Percentiles rank a stretch among this genome's conserved stretches.
phyloP scores from a whole-genome alignment of 768 basidiomycete species.

The Panaeolus cyanescens region DNA sequence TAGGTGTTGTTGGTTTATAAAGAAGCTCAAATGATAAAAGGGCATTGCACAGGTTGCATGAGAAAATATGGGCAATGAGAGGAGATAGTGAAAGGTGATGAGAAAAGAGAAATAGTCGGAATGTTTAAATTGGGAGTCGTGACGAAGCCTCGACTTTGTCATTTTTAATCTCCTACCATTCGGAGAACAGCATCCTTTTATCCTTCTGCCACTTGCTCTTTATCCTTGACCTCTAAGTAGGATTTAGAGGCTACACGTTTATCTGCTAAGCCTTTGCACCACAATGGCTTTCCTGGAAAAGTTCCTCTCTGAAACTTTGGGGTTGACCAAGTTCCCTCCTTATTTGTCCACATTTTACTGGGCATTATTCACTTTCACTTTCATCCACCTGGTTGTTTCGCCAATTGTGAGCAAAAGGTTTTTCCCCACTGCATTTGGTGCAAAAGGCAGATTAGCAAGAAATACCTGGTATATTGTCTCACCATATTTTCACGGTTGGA shows the following conservation, averaged over 20 bases:
- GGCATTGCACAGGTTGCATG: background rate
- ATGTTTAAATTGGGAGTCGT: background rate
- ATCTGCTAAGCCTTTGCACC: background rate
- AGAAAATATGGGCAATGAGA: background rate
- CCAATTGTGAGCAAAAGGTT: slow-evolving; percentile 50
- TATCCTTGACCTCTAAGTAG: background rate
- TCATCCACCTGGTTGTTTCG: slow-evolving; percentile 58
- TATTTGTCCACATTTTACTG: slow-evolving; percentile 56
- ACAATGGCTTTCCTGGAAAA: slow-evolving; percentile 18
- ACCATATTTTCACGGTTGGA: background rate
- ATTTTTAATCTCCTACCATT: background rate
- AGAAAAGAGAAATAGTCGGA: background rate
- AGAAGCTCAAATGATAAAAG: background rate
- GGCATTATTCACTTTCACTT: slow-evolving; percentile 58
- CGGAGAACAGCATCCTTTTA: background rate
- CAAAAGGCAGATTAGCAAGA: slow-evolving; percentile 43
- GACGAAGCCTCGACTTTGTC: background rate
- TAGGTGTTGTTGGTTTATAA: background rate
- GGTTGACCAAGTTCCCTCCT: slow-evolving; percentile 55
- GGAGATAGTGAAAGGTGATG: background rate
- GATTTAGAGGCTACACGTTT: background rate
- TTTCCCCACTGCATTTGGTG: slow-evolving; percentile 53
- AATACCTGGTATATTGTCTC: slow-evolving; percentile 58
- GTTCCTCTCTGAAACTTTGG: slow-evolving; percentile 36
- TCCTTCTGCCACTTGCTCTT: background rate